Evolutionary conservation across 169 alveolate species (phyloP).

Genomic region (Plasmodium vinckei): DNA sequence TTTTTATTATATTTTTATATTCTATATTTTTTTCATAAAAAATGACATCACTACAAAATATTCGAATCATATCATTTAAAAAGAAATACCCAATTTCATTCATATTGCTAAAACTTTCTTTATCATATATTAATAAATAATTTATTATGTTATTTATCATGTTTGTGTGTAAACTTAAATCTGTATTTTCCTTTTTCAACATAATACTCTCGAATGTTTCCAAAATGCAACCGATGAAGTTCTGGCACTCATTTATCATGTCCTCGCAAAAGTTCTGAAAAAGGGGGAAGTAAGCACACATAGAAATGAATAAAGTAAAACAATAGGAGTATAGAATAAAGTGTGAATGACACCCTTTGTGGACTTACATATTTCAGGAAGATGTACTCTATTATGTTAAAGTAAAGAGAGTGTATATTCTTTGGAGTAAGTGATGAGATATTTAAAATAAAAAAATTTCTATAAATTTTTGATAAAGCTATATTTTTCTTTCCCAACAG

Average conservation of each 20-base stretch:
- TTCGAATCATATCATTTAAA: constrained; percentile 26
- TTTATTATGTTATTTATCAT: constrained; percentile 29
- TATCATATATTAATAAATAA: constrained; percentile 36
- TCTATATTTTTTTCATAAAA: not conserved
- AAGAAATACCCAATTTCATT: constrained; percentile 26
- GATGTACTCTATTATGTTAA: constrained; percentile 30
- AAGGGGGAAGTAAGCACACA: not conserved
- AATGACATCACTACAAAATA: constrained; percentile 10
- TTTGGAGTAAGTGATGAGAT: not conserved
- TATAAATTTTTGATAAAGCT: not conserved
- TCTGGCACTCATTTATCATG: constrained; percentile 45
- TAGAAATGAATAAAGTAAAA: too few species aligned
- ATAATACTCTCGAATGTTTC: constrained; percentile 19
- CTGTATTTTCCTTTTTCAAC: not conserved
- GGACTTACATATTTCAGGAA: constrained; percentile 57
- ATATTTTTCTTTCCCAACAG: not conserved
- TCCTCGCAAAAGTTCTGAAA: constrained; percentile 58
- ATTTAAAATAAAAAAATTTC: constrained; percentile 21
- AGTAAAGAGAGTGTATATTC: constrained; percentile 27
- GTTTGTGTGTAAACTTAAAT: constrained; percentile 5
- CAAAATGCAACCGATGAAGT: constrained; percentile 19
- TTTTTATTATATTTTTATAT: constrained; percentile 11
- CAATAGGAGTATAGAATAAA: not conserved
- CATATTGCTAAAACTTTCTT: constrained; percentile 8
- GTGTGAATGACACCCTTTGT: not conserved